Evolutionary conservation across 352 stramenopile species (phyloP).

Genomic region (Globisporangium spiculum): DNA sequence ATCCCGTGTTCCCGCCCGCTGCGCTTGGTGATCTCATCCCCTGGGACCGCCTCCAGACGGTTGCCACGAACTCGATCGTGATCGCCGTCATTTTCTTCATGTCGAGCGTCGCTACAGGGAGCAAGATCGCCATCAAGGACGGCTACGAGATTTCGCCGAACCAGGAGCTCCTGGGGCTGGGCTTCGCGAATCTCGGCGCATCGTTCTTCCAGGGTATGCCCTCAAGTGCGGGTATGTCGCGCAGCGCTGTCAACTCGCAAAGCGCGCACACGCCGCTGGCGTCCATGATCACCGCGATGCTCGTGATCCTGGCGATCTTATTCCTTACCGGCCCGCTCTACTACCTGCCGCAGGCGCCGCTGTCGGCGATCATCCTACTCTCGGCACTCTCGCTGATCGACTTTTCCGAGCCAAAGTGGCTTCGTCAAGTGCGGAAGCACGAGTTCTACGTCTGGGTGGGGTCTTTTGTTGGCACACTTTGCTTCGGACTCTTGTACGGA

Average conservation of each 20-base stretch:
- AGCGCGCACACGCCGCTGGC: constrained; percentile 85
- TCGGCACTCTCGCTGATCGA: constrained; percentile 86
- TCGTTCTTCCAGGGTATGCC: constrained; percentile 90
- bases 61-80: constrained; percentile 72
- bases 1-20: constrained; percentile 43
- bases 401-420: constrained; percentile 81
- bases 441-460: constrained; percentile 68
- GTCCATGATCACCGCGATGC: constrained; percentile 82
- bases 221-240: constrained; percentile 85
- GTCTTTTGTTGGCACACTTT: constrained; percentile 47
- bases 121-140: constrained; percentile 78
- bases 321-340: constrained; percentile 88
- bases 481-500: constrained; percentile 43
- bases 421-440: constrained; percentile 56
- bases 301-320: constrained; percentile 89
- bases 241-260: constrained; percentile 91
- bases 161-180: constrained; percentile 89
- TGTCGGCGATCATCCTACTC: constrained; percentile 90
- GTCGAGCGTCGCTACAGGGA: constrained; percentile 89
- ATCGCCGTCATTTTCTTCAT: constrained; percentile 93
- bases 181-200: constrained; percentile 87
- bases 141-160: constrained; percentile 80
- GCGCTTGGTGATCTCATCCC: constrained; percentile 43
- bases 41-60: constrained; percentile 42
- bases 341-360: constrained; percentile 84